Conservation (phyloP, 176 grass and related monocot genomes). For the Musa schizocarpa region DNA sequence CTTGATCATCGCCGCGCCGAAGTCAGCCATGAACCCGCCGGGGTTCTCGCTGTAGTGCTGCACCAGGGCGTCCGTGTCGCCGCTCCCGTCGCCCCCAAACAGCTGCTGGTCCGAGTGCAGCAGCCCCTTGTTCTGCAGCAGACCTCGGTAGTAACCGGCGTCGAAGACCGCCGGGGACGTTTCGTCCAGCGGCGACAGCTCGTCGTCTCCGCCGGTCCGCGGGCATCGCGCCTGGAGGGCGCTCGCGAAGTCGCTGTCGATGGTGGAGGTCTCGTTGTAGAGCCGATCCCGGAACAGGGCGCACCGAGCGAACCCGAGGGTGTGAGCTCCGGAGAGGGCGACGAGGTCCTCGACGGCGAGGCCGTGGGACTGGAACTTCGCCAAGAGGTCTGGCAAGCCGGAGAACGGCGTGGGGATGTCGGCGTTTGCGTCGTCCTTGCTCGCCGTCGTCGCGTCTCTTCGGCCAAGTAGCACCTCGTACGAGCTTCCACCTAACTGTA, state of each 20-base stretch:
- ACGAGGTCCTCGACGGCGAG: conserved; percentile 62
- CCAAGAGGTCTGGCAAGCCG: conserved; percentile 36
- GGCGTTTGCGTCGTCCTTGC: conserved; percentile 30
- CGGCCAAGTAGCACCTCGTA: conserved; percentile 60
- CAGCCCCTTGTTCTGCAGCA: conserved; percentile 38
- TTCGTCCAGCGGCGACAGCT: conserved; percentile 45
- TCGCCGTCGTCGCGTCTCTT: conserved; percentile 55
- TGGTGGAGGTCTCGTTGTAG: conserved; percentile 50
- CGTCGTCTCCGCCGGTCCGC: conserved; percentile 36
- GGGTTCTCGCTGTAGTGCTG: conserved; percentile 42
- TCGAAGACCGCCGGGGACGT: conserved; percentile 41
- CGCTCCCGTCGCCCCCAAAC: conserved; percentile 37
- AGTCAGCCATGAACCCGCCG: conserved; percentile 40
- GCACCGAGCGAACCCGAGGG: conserved; percentile 61
- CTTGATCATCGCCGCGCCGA: conserved; percentile 50
- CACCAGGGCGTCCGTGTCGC: conserved; percentile 32
- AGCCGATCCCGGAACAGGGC: conserved; percentile 47
- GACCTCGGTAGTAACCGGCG: conserved; percentile 51
- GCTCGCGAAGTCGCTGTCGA: conserved; percentile 44
- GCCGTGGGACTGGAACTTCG: conserved; percentile 49
- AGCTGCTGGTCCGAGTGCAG: conserved; percentile 21
- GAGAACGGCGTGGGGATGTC: conserved; percentile 48
- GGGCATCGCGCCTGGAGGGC: conserved; percentile 45
- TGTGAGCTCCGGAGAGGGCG: conserved; percentile 64
- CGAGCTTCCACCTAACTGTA: conserved; percentile 54